Conservation (phyloP, 495 filamentous ascomycete species). For the Letharia columbiana region DNA sequence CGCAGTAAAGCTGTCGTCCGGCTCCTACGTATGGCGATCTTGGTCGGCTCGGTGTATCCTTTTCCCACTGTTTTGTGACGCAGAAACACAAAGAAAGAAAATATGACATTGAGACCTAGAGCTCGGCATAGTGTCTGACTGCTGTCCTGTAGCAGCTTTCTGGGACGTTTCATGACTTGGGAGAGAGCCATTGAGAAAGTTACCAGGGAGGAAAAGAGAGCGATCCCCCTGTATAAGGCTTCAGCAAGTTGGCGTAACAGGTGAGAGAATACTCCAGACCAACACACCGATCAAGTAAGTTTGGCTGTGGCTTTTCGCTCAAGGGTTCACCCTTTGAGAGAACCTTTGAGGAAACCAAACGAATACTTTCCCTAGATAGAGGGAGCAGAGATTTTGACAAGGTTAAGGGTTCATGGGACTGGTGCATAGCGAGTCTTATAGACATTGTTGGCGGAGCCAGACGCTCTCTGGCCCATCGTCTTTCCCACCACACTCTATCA, state of each 20-base stretch:
- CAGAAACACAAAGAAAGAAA: constrained; percentile 10
- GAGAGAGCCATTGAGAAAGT: neutral
- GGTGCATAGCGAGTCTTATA: no score
- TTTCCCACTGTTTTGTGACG: constrained; percentile 4
- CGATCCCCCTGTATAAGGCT: neutral
- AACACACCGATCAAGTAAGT: neutral
- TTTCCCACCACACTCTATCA: no score
- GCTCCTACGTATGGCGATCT: constrained; percentile 16
- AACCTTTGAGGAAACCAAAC: no score
- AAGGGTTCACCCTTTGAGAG: neutral
- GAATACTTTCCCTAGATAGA: no score
- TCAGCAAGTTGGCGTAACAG: neutral
- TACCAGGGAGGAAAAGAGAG: neutral
- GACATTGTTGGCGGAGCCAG: no score
- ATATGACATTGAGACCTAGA: constrained; percentile 13
- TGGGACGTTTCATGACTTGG: neutral
- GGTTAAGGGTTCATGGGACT: no score
- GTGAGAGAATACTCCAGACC: neutral
- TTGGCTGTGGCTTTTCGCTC: no score
- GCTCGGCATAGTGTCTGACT: constrained; percentile 10
- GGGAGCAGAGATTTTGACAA: no score
- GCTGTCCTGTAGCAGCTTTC: neutral
- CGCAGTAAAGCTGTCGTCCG: constrained; percentile 13
- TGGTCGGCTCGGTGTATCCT: constrained; percentile 16
- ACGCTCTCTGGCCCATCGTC: no score